phyloP scores from a whole-genome alignment of 2,329 filamentous ascomycete species.

The Ilyonectria mors-panacis region DNA sequence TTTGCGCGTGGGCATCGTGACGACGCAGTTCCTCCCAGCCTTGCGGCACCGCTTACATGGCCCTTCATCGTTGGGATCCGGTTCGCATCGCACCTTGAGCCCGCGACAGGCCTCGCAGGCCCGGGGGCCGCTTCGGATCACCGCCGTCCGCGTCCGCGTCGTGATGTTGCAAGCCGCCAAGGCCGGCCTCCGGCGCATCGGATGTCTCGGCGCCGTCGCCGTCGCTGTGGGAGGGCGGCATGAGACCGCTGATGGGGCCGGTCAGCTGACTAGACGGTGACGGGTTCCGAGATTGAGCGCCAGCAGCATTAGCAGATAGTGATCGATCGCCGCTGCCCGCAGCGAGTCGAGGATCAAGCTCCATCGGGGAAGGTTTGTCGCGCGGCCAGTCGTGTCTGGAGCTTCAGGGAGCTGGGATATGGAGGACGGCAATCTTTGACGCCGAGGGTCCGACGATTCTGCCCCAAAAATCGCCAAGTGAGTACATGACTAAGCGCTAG shows the following conservation, averaged over 20 bases:
- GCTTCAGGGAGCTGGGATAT: conserved; percentile 27
- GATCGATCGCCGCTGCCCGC: conserved; percentile 43
- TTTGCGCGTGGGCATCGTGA: conserved; percentile 82
- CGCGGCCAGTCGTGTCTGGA: conserved; percentile 35
- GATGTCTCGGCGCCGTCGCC: conserved; percentile 41
- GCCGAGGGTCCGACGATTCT: conserved; percentile 50
- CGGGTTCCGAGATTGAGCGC: conserved; percentile 31
- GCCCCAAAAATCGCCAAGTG: conserved; percentile 13
- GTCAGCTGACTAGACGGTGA: conserved; percentile 39
- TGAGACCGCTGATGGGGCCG: conserved; percentile 20
- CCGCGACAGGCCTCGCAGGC: conserved; percentile 84
- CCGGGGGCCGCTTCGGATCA: conserved; percentile 75
- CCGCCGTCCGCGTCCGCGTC: conserved; percentile 42
- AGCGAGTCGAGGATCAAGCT: conserved; percentile 52
- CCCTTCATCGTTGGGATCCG: conserved; percentile 75
- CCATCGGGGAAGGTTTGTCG: conserved; percentile 47
- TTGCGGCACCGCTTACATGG: conserved; percentile 85
- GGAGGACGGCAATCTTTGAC: conserved; percentile 49
- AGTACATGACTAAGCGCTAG: conserved; percentile 37
- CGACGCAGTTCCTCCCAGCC: conserved; percentile 81
- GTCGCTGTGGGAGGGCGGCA: conserved; percentile 33
- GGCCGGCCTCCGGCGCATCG: conserved; percentile 42
- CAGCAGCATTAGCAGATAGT: conserved; percentile 29
- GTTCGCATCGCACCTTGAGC: conserved; percentile 89
- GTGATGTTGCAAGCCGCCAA: conserved; percentile 38